Base-by-base conservation (phyloP, 208 protist genomes). In the Wallacemonas sp. region DNA sequence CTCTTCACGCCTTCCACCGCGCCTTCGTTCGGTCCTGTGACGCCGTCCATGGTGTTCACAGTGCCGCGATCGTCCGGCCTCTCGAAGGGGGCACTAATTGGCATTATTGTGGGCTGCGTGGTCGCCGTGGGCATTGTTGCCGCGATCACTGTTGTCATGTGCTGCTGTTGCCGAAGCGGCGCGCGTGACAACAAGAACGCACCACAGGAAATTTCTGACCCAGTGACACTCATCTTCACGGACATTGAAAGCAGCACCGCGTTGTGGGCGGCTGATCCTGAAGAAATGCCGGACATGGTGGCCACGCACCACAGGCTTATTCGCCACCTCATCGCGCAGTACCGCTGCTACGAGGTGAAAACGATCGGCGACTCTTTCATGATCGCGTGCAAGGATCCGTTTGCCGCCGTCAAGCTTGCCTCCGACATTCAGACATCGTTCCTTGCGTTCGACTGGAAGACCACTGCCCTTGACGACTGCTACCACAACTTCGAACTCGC, bases 281-380 rank as follows among this genome's bases (percentile, higher is more conserved):
- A 53, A 17, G 45, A 53, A 3, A 53, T 53, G 45, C 21, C 45
- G 24, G 45, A 53, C 32, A 26, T 26, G 21, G 45, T 32, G 21
- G 45, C 45, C 45, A 17, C 45, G 22, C 45, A 53, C 45, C 45
- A 53, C 45, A 24, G 42, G 10, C 34, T 89, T 34, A 89, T 94
- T 50, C 81, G 88, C 33, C 15, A 64, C 36, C 61, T 80, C 38
- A 89, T 91, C 44, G 44, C 39, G 27, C 78, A 75, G 74, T 74
- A 86, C 76, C 61, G 65, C 55, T 85, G 81, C 69, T 93, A 93
- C 70, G 85, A 91, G 73, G 87, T 93, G 70, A 93, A 93, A 75
- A 93, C 83, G 63, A 77, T 91, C 29, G 87, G 87, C 32, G 87
- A 93, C 78, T 78, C 87, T 41, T 91, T 93, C 76, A 91, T 93